phyloP scores from a whole-genome alignment of 352 stramenopile genomes.

The Phytophthora vignae region DNA sequence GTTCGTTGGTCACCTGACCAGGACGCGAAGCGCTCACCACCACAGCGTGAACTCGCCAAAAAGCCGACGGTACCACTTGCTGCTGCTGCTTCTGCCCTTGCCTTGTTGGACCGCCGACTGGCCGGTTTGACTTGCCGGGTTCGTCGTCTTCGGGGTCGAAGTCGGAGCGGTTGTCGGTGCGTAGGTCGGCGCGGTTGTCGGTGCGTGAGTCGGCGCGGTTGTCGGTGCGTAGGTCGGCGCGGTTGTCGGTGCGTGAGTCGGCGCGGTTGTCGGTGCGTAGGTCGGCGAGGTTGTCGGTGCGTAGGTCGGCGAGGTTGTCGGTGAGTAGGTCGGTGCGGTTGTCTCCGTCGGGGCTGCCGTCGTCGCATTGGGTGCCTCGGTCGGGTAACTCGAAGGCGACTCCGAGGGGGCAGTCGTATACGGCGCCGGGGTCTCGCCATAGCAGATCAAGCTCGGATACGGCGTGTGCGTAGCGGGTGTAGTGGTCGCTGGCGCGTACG shows the following conservation, averaged over 20 bases:
- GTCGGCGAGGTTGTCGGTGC: neutral
- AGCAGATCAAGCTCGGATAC: conserved; percentile 17
- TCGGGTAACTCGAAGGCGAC: conserved; percentile 3
- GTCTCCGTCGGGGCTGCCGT: neutral
- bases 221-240: too few relatives aligned
- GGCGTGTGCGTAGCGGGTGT: conserved; percentile 2
- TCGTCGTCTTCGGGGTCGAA: conserved; percentile 29
- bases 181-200: too few relatives aligned
- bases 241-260: too few relatives aligned
- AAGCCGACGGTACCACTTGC: conserved; percentile 35
- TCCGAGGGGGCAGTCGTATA: conserved; percentile 1
- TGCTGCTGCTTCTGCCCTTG: conserved; percentile 10
- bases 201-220: too few relatives aligned
- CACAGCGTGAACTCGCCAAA: conserved; percentile 24
- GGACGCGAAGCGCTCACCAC: conserved; percentile 9
- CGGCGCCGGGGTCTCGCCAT: conserved; percentile 14
- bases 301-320: neutral
- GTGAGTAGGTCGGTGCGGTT: neutral
- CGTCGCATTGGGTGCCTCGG: conserved; percentile 1
- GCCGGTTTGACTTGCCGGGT: conserved; percentile 11
- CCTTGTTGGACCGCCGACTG: conserved; percentile 8
- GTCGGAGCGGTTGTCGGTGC: too few relatives aligned
- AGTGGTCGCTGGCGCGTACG: neutral
- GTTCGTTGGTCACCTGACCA: conserved; percentile 4
- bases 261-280: neutral